Conservation (phyloP, 805 yeast genomes). For the Candida odintsovae region DNA sequence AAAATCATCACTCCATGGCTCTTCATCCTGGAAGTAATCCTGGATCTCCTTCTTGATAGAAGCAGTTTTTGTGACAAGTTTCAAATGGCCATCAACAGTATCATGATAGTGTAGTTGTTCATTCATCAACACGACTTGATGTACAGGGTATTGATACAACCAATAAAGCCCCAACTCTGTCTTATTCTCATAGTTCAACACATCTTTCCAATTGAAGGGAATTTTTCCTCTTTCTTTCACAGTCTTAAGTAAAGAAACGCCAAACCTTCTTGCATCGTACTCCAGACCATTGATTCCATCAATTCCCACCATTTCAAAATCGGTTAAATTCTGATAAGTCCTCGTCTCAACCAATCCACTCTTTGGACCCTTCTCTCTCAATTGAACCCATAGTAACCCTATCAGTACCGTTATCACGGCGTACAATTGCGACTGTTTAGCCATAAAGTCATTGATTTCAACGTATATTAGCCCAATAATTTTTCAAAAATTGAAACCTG, state of each 20-base stretch:
- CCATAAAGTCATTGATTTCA: not conserved
- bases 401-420: not conserved
- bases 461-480: too few relatives aligned
- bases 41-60: conserved; percentile 1
- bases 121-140: conserved; percentile 14
- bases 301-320: not conserved
- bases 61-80: not conserved
- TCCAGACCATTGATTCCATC: not conserved
- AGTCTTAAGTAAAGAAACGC: conserved; percentile 4
- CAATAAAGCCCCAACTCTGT: conserved; percentile 14
- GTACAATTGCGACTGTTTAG: not conserved
- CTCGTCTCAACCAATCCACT: not conserved
- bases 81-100: not conserved
- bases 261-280: conserved; percentile 10
- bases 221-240: not conserved
- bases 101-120: conserved; percentile 5
- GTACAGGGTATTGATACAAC: conserved; percentile 6
- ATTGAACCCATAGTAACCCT: not conserved
- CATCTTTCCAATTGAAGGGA: conserved; percentile 15
- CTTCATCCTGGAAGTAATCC: conserved; percentile 4
- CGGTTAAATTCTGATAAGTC: not conserved
- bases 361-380: not conserved
- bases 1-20: not conserved
- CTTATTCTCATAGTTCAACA: conserved; percentile 11
- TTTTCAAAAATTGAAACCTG: not conserved